Base-by-base conservation (phyloP, 768 basidiomycete species). In the Cystobasidiopsis lactophilus region DNA sequence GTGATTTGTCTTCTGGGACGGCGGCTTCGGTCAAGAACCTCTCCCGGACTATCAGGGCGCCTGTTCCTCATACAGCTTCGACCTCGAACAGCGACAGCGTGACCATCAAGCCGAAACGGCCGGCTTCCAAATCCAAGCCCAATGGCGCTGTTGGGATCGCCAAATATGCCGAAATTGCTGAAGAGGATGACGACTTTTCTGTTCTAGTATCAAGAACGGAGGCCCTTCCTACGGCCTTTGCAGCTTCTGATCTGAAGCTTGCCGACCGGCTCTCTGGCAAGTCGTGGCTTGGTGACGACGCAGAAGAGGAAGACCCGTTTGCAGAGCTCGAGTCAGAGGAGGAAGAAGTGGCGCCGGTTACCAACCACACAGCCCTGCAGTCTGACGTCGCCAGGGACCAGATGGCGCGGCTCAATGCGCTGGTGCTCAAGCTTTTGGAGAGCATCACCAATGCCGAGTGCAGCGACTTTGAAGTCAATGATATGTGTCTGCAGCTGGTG, bases 241-340 rank as follows among this genome's bases (percentile, higher is more conserved):
- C 46, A 23, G 14, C 29, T 33, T 30, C 53, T 33, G 24, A 51
- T n/a, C 49, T 43, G 13, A 4, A 35, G 5, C 27, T 30, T 5
- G 35, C 50, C 30, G 51, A 31, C 52, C 45, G 50, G 40, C 21
- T 51, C 24, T 41, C 38, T 14, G 19, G 5, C n/a, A 19, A 3
- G 4, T 18, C 1, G n/a, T 56, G 82, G 78, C 68, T 81, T 51
- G 79, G 79, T 9, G 83, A 82, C 29, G 75, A 82, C 31, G 77
- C 76, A 2, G 86, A 91, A 53, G 88, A 91, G 50, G 84, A 86
- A 51, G 88, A 98, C 70, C 91, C 93, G 1, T 98, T 98, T 60
- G 88, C 91, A 2, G 85, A 88, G 71, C 85, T 84, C n/a, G 58
- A 60, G 10, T 59, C 52, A 60, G 45, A 19, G 14, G 18, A 33